phyloP scores from a whole-genome alignment of 257 asterid species.

The Przewalskia tangutica region DNA sequence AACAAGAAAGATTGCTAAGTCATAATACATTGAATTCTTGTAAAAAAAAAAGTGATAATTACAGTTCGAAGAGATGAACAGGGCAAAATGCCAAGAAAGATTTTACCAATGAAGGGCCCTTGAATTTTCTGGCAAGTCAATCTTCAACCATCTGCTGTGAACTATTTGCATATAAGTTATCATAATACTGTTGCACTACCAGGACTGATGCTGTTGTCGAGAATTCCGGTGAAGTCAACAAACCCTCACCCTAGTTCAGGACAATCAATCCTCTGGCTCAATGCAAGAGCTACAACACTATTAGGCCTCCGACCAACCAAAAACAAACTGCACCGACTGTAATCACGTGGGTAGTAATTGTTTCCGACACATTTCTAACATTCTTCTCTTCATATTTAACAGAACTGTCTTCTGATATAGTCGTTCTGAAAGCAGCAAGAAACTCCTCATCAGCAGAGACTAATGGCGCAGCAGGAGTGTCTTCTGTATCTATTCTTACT shows the following conservation, averaged over 20 bases:
- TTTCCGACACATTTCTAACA: constrained; percentile 11
- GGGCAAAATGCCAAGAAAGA: neutral
- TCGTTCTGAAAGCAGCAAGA: constrained; percentile 11
- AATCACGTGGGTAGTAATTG: constrained; percentile 5
- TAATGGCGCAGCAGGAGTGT: neutral
- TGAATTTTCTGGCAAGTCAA: neutral
- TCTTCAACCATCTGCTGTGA: neutral
- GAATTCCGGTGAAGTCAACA: constrained; percentile 22
- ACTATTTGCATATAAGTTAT: neutral
- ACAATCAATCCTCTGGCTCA: constrained; percentile 17
- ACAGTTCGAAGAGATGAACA: neutral
- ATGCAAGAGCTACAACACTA: constrained; percentile 19
- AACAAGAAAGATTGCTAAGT: neutral
- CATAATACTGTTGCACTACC: constrained; percentile 31
- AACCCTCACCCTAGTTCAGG: constrained; percentile 41
- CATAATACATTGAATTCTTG: neutral
- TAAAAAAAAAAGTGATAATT: neutral
- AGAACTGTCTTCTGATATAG: constrained; percentile 1
- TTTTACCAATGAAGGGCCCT: neutral
- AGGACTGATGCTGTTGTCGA: constrained; percentile 38
- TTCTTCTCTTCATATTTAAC: constrained; percentile 15
- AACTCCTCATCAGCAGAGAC: constrained; percentile 22
- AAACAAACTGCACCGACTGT: constrained; percentile 29
- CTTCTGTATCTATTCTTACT: constrained; percentile 11
- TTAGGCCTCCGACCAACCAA: constrained; percentile 35